Evolutionary conservation across 106 monocot species (phyloP).

Genomic region (Gastrodia elata): DNA sequence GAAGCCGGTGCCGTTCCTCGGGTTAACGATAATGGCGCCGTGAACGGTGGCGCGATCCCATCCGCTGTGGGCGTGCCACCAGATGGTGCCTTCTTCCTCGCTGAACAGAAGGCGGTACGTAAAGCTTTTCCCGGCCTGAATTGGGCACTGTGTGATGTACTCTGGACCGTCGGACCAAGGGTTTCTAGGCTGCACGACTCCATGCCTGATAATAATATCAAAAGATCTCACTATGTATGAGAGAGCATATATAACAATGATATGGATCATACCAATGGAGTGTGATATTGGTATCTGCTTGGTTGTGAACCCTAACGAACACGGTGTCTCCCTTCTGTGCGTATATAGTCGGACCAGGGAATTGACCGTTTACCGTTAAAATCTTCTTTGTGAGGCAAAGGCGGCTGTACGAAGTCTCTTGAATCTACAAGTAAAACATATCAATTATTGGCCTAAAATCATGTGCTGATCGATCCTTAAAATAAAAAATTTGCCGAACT

Average conservation of each 20-base stretch:
- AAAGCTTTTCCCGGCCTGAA: constrained; percentile 41
- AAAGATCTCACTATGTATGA: background rate
- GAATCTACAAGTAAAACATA: constrained; percentile 14
- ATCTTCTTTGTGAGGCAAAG: constrained; percentile 36
- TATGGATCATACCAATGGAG: constrained; percentile 27
- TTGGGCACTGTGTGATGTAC: constrained; percentile 76
- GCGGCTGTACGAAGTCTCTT: constrained; percentile 25
- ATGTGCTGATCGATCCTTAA: background rate
- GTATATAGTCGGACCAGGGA: constrained; percentile 47
- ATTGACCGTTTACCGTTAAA: constrained; percentile 40
- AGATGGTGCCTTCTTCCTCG: constrained; percentile 69
- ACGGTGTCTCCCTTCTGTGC: constrained; percentile 38
- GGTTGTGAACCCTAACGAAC: constrained; percentile 31
- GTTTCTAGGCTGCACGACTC: constrained; percentile 46
- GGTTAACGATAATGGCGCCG: constrained; percentile 52
- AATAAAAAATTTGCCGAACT: background rate
- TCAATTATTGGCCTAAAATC: too few relatives aligned
- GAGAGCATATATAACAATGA: background rate
- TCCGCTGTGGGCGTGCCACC: constrained; percentile 84
- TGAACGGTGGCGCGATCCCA: constrained; percentile 61
- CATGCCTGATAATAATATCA: constrained; percentile 37
- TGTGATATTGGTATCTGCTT: constrained; percentile 33
- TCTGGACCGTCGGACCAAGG: constrained; percentile 68
- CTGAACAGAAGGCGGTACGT: constrained; percentile 55
- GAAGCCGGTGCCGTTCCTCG: constrained; percentile 24